Base-by-base conservation (phyloP, 345 rosid genomes). In the Turnera subulata region DNA sequence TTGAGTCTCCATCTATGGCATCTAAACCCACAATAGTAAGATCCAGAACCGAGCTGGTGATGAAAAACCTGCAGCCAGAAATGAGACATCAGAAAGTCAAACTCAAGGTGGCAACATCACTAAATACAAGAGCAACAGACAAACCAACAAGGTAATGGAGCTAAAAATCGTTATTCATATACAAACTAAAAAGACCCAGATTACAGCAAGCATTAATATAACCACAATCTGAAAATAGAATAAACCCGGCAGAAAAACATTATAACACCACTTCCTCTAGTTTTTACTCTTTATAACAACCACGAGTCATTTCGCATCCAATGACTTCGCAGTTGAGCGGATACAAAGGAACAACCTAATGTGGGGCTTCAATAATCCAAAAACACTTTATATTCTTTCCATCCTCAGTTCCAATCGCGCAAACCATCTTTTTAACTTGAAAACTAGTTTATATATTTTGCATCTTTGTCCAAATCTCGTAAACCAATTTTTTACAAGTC, bases 21-120 rank as follows among this genome's bases (percentile, higher is more conserved):
- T 89, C 98, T 66, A 89, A 67, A 11, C 97, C 89, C 26, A 86
- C 91, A 60, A 92, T 86, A 52, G 98, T 83, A 58, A 92, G 94
- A 75, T 89, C 97, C 66, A 89, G 76, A 73, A 89, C 77, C 16
- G 96, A 80, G 70, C 95, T 88, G 47, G 96, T 88, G 63, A 91
- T 84, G 77, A 91, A 88, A 69, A 91, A 91, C 85, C 96, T 91
- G 83, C 76, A 79, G 76, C 47, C 49, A 58, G 48, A 60, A 9
- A 52, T 11, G n/a, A n/a, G n/a, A 42, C 4, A 2, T 42, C 13
- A 16, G 49, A 55, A 46, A 56, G 15, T 33, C 9, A 14, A 37
- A 11, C n/a, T 9, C 2, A 15, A 8, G n/a, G n/a, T 4, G n/a
- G n/a, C 12, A 42, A 8, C 4, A 42, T 1, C 45, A 42, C 12